phyloP scores from a whole-genome alignment of 2,329 filamentous ascomycete species.

The Epicoccum sorghinum region DNA sequence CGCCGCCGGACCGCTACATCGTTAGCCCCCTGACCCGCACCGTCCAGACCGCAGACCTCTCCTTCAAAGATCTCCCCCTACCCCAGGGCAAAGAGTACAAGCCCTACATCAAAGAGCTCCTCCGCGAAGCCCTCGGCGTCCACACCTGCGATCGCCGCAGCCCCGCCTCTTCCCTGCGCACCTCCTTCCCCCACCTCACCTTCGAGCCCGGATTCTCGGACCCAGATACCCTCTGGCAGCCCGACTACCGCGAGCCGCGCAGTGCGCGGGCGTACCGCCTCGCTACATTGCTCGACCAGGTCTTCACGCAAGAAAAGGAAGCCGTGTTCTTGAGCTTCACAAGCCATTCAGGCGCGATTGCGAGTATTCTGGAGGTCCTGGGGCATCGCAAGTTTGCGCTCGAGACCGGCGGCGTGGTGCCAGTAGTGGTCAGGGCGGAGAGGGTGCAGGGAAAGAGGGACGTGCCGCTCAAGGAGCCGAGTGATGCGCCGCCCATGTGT shows the following conservation, averaged over 20 bases:
- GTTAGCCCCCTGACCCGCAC: conserved; percentile 69
- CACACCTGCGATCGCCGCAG: conserved; percentile 72
- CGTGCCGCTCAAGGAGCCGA: conserved; percentile 39
- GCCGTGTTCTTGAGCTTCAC: conserved; percentile 60
- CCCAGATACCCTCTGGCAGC: conserved; percentile 59
- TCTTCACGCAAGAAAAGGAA: conserved; percentile 56
- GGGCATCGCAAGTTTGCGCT: conserved; percentile 66
- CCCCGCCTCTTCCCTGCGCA: conserved; percentile 57
- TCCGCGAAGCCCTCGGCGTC: conserved; percentile 69
- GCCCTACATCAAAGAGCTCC: conserved; percentile 67
- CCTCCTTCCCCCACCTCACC: conserved; percentile 56
- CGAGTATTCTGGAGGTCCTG: conserved; percentile 60
- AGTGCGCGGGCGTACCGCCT: conserved; percentile 35
- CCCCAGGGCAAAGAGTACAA: conserved; percentile 58
- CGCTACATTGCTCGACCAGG: conserved; percentile 54
- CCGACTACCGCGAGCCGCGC: conserved; percentile 43
- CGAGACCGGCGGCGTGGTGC: conserved; percentile 70
- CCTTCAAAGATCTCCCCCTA: conserved; percentile 61
- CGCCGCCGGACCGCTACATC: conserved; percentile 68
- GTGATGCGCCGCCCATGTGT: conserved; percentile 40
- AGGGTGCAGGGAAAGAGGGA: conserved; percentile 44
- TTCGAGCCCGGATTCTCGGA: conserved; percentile 68
- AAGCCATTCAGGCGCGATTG: conserved; percentile 65
- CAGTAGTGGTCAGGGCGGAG: conserved; percentile 67
- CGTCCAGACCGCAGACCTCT: conserved; percentile 66